These are phyloP conservation scores for Viridothelium virens DNA, from an alignment of 495 filamentous ascomycete species.

Conservation along the genomic window DNA sequence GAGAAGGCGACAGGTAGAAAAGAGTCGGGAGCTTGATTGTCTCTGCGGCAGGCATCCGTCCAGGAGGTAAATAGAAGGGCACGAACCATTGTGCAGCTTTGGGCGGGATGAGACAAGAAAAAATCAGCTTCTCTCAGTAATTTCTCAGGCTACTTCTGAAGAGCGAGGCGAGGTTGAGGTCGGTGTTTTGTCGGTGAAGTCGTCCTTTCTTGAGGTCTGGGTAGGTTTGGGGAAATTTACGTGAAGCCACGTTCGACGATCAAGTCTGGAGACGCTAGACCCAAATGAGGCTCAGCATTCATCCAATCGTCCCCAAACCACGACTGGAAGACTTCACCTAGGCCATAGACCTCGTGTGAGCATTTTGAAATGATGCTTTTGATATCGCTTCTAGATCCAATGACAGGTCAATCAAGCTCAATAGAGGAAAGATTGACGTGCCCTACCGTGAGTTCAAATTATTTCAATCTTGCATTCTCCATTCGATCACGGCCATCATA, in stretches of 20 bases:
- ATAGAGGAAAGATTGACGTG: no score
- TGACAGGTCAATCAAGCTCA: no score
- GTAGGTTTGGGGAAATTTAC: neutral
- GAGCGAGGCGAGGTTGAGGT: neutral
- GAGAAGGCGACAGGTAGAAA: neutral
- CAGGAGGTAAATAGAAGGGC: neutral
- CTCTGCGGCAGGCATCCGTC: neutral
- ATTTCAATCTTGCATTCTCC: no score
- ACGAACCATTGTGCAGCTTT: neutral
- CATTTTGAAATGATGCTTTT: no score
- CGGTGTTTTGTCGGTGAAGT: neutral
- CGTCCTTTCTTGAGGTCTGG: neutral
- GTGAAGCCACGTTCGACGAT: slow-evolving; percentile 10
- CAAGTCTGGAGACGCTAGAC: neutral
- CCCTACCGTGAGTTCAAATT: no score
- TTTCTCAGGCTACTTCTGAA: no score
- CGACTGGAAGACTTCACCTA: no score
- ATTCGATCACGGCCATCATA: no score
- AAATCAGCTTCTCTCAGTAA: no score
- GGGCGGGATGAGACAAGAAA: neutral
- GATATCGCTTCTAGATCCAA: no score
- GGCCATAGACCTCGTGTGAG: no score
- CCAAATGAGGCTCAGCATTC: neutral
- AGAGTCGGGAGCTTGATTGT: neutral
- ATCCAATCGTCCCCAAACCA: neutral